Evolutionary conservation across 208 protist genomes (phyloP).

Genomic region (Tritrichomonas foetus): DNA sequence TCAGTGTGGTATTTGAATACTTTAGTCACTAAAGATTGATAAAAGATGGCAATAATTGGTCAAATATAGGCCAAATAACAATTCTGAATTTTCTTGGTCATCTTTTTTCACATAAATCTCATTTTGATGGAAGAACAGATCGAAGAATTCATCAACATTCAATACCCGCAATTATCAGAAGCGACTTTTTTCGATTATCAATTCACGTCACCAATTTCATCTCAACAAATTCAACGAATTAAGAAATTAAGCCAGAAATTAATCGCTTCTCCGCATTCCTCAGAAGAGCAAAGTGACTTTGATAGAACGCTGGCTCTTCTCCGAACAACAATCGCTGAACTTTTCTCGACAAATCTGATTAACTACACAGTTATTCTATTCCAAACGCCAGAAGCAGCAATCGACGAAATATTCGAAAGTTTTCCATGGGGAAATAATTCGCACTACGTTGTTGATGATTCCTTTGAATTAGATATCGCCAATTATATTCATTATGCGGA

Average conservation of each 20-base stretch:
- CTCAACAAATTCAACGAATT: not conserved
- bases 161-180: not conserved
- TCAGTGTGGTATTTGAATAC: no score
- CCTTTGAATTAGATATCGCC: not conserved
- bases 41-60: no score
- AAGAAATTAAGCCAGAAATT: not conserved
- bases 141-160: not conserved
- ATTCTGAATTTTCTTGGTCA: no score
- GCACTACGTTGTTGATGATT: not conserved
- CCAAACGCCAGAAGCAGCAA: not conserved
- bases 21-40: no score
- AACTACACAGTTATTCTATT: conserved; percentile 5
- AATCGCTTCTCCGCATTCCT: not conserved
- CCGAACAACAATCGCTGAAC: not conserved
- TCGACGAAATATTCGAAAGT: conserved; percentile 14
- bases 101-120: no score
- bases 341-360: not conserved
- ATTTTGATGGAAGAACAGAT: no score
- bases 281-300: conserved; percentile 34
- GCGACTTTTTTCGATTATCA: not conserved
- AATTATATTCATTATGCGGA: not conserved
- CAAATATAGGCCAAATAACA: no score
- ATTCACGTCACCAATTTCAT: not conserved
- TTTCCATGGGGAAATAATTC: conserved; percentile 1
- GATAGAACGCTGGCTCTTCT: not conserved